phyloP scores from a whole-genome alignment of 352 stramenopile species.

The Globisporangium emineosum region DNA sequence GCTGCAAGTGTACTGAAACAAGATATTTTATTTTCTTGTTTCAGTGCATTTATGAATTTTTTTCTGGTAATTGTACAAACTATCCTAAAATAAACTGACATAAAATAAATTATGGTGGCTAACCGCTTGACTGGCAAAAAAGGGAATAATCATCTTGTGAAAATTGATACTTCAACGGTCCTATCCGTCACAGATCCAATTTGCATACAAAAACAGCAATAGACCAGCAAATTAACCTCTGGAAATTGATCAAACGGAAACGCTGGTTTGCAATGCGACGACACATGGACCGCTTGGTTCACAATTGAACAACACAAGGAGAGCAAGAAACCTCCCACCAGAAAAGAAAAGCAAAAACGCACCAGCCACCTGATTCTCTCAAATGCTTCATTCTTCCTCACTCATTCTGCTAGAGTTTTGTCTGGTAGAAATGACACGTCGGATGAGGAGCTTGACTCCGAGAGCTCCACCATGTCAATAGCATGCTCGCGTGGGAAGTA shows the following conservation, averaged over 20 bases:
- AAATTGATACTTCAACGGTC: slow-evolving; percentile 6
- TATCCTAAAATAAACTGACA: background rate
- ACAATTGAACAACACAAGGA: slow-evolving; percentile 16
- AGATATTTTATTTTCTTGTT: background rate
- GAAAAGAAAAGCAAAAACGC: background rate
- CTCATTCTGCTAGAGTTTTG: background rate
- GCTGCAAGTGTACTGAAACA: background rate
- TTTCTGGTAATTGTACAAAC: background rate
- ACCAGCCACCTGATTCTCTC: background rate
- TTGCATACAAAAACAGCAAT: background rate
- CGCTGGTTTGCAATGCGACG: background rate
- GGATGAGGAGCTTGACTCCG: background rate
- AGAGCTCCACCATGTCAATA: slow-evolving; percentile 36
- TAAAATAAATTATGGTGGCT: background rate
- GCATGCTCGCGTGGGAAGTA: slow-evolving; percentile 48
- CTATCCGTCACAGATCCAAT: background rate
- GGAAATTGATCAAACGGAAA: background rate
- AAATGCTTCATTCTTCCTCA: background rate
- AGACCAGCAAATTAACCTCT: too few species aligned
- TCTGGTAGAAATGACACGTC: slow-evolving; percentile 34
- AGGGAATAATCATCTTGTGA: background rate
- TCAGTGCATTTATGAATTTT: background rate
- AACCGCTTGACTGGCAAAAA: background rate
- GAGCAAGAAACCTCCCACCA: slow-evolving; percentile 4
- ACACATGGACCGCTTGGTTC: background rate